phyloP scores from a whole-genome alignment of 2,329 filamentous ascomycete species.

The Sporothrix globosa region DNA sequence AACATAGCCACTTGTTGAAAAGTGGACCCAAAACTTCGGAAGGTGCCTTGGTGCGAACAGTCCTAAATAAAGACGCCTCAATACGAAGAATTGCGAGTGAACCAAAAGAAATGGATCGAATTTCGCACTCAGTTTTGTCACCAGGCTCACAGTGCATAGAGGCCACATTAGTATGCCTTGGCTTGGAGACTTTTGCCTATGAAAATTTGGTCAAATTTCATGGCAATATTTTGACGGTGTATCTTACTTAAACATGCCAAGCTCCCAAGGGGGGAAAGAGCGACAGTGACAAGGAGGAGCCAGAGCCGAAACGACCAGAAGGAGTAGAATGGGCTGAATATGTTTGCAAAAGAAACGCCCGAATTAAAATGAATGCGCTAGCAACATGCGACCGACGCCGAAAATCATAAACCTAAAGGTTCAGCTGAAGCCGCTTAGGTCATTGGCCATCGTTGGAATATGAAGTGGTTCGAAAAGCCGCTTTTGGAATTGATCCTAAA shows the following conservation, averaged over 20 bases:
- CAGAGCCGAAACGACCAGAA: neutral
- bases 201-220: neutral
- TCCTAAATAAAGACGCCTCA: no score
- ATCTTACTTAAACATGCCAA: conserved; percentile 28
- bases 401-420: neutral
- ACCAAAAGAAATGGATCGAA: no score
- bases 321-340: neutral
- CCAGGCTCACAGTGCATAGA: no score
- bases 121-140: no score
- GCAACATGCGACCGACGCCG: conserved; percentile 19
- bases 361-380: conserved; percentile 1
- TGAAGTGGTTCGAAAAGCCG: neutral
- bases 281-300: conserved; percentile 18
- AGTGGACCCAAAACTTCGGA: neutral
- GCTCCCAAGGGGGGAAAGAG: conserved; percentile 28
- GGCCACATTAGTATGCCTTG: neutral
- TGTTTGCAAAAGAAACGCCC: neutral
- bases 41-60: neutral
- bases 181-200: neutral
- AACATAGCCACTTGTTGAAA: conserved; percentile 26
- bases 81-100: neutral
- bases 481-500: neutral
- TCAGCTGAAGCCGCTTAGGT: neutral
- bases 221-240: neutral
- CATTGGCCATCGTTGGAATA: neutral